Evolutionary conservation across 2,329 filamentous ascomycete species (phyloP).

Genomic region (Exutisphaerella laricina): DNA sequence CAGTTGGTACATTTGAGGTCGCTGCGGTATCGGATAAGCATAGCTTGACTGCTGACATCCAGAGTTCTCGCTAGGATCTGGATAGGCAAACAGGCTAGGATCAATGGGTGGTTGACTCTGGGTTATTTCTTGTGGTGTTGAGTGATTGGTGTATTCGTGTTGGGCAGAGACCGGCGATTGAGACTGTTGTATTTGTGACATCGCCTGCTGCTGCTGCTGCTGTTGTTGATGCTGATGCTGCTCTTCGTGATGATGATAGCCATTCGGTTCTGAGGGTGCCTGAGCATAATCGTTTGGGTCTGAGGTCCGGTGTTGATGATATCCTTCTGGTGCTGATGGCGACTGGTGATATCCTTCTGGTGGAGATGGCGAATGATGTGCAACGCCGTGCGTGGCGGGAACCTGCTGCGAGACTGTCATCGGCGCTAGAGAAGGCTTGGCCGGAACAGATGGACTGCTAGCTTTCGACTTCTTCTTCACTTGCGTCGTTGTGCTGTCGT

Average conservation of each 20-base stretch:
- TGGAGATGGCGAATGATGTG: neutral
- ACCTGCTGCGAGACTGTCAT: slow-evolving; percentile 9
- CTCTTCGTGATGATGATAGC: neutral
- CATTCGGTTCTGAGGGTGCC: neutral
- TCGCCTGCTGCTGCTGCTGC: neutral
- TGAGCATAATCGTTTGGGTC: neutral
- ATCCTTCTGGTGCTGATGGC: neutral
- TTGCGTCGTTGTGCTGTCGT: slow-evolving; percentile 28
- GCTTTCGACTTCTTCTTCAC: slow-evolving; percentile 24
- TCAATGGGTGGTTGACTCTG: slow-evolving; percentile 21
- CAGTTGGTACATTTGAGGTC: slow-evolving; percentile 22
- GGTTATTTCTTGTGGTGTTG: slow-evolving; percentile 4
- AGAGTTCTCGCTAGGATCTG: slow-evolving; percentile 7
- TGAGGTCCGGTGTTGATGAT: neutral
- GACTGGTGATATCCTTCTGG: neutral
- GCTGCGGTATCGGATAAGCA: slow-evolving; percentile 22
- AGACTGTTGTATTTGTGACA: slow-evolving; percentile 7
- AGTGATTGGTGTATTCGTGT: slow-evolving; percentile 8
- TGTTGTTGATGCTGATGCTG: neutral
- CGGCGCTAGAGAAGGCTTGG: slow-evolving; percentile 3
- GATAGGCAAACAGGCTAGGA: slow-evolving; percentile 16
- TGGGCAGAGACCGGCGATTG: slow-evolving; percentile 8
- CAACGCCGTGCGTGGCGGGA: slow-evolving; percentile 2
- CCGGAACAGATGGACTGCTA: slow-evolving; percentile 6
- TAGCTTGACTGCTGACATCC: slow-evolving; percentile 16